Percentiles rank a stretch among this genome's conserved stretches.
Conservation (phyloP, 225 moss, liverwort and hornwort genomes). For the Pseudisothecium myosuroides region DNA sequence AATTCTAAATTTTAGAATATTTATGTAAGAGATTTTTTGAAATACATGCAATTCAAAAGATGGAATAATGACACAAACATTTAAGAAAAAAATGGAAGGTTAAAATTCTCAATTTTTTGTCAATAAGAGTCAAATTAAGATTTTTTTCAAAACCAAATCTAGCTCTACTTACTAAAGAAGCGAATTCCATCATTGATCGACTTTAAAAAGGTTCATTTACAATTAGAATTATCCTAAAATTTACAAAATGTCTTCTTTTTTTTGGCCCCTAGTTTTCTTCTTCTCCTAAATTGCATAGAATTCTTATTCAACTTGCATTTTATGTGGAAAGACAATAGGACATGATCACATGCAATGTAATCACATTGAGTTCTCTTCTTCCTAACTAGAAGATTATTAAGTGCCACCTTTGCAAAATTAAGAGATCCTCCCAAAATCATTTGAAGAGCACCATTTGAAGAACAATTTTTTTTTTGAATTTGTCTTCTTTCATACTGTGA, state of each 20-base stretch:
- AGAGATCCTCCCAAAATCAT: too few species aligned
- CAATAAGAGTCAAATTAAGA: background rate
- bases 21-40: rapidly evolving
- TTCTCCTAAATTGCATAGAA: background rate
- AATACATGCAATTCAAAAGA: background rate
- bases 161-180: background rate
- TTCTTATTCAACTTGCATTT: background rate
- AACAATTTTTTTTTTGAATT: too few species aligned
- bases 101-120: background rate
- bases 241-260: background rate
- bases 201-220: background rate
- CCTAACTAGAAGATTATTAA: background rate
- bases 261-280: background rate
- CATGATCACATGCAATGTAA: background rate
- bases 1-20: background rate
- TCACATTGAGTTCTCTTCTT: background rate
- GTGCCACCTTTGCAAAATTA: too few species aligned
- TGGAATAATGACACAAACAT: background rate
- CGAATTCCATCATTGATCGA: background rate
- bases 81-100: background rate
- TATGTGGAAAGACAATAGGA: too few species aligned
- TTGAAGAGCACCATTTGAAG: too few species aligned
- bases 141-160: background rate
- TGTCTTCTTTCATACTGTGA: too few species aligned
- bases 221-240: background rate